Evolutionary conservation across 768 basidiomycete genomes (phyloP).

Genomic region (Leccinum barrowsii): DNA sequence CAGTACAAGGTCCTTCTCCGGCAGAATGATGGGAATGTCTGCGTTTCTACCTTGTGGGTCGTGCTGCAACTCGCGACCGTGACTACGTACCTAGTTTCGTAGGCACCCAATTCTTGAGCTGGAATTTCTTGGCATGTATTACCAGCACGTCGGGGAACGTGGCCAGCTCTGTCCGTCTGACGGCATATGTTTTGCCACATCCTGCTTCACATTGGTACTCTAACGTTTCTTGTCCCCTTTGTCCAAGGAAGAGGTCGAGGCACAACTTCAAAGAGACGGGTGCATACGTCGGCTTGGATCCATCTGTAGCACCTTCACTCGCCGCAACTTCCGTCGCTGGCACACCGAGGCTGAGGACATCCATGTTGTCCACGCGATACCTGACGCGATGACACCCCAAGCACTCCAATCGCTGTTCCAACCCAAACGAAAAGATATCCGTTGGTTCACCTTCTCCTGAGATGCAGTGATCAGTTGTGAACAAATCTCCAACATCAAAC

Average conservation of each 20-base stretch:
- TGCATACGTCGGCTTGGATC: slow-evolving; percentile 53
- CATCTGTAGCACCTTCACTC: slow-evolving; percentile 3
- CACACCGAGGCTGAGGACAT: slow-evolving; percentile 78
- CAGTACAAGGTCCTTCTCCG: slow-evolving; percentile 58
- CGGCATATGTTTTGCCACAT: slow-evolving; percentile 59
- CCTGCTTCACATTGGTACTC: slow-evolving; percentile 84
- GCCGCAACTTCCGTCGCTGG: slow-evolving; percentile 47
- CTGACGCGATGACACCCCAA: slow-evolving; percentile 72
- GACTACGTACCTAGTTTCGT: slow-evolving; percentile 74
- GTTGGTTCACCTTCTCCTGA: slow-evolving; percentile 56
- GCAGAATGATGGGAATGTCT: slow-evolving; percentile 86
- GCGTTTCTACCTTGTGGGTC: background rate
- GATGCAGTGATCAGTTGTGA: background rate
- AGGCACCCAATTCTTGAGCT: slow-evolving; percentile 95
- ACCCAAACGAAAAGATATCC: slow-evolving; percentile 69
- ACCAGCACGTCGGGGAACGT: slow-evolving; percentile 88
- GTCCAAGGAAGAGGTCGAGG: slow-evolving; percentile 46
- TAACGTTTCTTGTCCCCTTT: slow-evolving; percentile 55
- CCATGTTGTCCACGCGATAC: slow-evolving; percentile 73
- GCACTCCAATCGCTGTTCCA: slow-evolving; percentile 89
- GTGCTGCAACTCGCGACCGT: background rate
- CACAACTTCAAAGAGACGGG: slow-evolving; percentile 61
- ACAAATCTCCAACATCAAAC: background rate
- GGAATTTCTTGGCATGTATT: slow-evolving; percentile 91
- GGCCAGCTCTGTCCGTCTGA: slow-evolving; percentile 70